These are phyloP conservation scores for Trichosporon asahii DNA, from an alignment of 1,284 basidiomycete genomes.

Conservation along the genomic window DNA sequence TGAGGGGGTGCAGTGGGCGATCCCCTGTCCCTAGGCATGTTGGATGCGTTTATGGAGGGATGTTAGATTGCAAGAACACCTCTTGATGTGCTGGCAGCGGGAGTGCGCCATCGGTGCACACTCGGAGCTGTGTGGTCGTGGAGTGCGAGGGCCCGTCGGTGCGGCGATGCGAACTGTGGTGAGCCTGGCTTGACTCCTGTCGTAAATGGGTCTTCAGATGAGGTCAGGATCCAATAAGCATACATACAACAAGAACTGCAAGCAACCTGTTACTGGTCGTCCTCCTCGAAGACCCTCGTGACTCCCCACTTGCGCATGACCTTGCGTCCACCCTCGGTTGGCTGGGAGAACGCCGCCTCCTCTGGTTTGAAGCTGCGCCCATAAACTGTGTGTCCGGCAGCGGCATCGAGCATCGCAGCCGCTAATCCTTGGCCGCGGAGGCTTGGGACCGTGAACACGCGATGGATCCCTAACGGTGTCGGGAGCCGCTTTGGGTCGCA, in stretches of 20 bases:
- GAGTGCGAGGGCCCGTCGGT: background rate
- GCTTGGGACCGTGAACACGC: constrained; percentile 52
- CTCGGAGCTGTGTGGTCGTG: background rate
- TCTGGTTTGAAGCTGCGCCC: constrained; percentile 45
- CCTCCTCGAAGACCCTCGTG: constrained; percentile 49
- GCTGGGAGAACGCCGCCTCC: constrained; percentile 54
- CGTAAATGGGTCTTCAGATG: no score
- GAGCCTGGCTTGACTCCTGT: background rate
- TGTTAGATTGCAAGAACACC: background rate
- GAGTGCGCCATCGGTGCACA: background rate
- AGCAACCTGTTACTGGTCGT: constrained; percentile 42
- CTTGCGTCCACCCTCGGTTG: constrained; percentile 50
- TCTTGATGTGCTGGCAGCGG: background rate
- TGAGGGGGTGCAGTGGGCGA: no score
- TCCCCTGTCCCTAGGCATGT: background rate
- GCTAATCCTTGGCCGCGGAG: constrained; percentile 48
- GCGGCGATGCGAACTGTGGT: background rate
- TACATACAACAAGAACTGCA: background rate
- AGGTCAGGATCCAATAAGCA: background rate
- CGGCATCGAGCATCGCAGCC: constrained; percentile 42
- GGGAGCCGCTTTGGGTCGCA: constrained; percentile 24
- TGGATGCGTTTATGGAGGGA: background rate
- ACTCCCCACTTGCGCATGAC: constrained; percentile 51
- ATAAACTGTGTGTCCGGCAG: constrained; percentile 49
- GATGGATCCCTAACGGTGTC: constrained; percentile 53